These are phyloP conservation scores for Cercospora sojina DNA, from an alignment of 2,329 filamentous ascomycete species.

Conservation along the genomic window DNA sequence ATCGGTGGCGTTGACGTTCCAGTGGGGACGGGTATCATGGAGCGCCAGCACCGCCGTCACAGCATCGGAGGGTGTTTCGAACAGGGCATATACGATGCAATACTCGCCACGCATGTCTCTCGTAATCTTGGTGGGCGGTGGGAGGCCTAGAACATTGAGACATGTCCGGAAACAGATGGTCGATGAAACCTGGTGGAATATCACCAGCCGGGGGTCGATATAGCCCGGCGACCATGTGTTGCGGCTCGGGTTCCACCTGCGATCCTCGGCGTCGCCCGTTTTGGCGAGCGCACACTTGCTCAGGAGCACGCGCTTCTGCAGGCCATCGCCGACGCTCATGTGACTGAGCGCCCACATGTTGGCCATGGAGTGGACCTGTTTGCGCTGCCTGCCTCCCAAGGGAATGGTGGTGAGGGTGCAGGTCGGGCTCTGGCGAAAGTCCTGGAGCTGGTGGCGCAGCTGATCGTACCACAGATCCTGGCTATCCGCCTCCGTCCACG, in stretches of 20 bases:
- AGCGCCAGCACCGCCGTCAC: slow-evolving; percentile 1
- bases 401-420: slow-evolving; percentile 11
- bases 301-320: slow-evolving; percentile 10
- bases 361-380: slow-evolving; percentile 20
- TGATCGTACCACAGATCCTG: slow-evolving; percentile 16
- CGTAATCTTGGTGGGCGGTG: slow-evolving; percentile 7
- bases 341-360: slow-evolving; percentile 18
- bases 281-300: slow-evolving; percentile 15
- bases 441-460: slow-evolving; percentile 11
- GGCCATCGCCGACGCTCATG: slow-evolving; percentile 12
- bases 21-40: slow-evolving; percentile 9
- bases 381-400: slow-evolving; percentile 13
- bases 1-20: slow-evolving; percentile 11
- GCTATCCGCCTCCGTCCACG: slow-evolving; percentile 18
- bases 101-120: slow-evolving; percentile 17
- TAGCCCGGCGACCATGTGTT: slow-evolving; percentile 10
- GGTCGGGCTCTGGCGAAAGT: slow-evolving; percentile 10
- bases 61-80: slow-evolving; percentile 12
- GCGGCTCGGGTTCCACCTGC: slow-evolving; percentile 15
- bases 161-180: slow-evolving; percentile 17
- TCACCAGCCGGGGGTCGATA: slow-evolving; percentile 14
- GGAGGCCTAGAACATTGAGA: slow-evolving; percentile 13
- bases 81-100: slow-evolving; percentile 14
- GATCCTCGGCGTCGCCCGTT: slow-evolving; percentile 5
- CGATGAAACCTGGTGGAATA: slow-evolving; percentile 14